phyloP scores from a whole-genome alignment of 176 grass and related monocot genomes.

The Oryza brachyantha region DNA sequence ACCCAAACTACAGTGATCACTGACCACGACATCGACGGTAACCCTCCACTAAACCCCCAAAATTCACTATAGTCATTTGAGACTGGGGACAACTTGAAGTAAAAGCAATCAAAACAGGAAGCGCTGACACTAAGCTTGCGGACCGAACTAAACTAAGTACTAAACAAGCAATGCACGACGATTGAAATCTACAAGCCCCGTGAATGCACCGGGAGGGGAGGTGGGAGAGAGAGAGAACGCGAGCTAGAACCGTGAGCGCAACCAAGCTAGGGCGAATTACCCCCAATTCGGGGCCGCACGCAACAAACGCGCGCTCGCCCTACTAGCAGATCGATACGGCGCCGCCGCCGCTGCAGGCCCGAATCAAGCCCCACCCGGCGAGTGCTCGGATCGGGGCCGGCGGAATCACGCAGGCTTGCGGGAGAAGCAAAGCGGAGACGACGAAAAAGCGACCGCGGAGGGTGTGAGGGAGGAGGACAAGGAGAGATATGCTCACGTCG shows the following conservation, averaged over 20 bases:
- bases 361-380: not conserved
- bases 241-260: not conserved
- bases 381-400: not conserved
- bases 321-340: not conserved
- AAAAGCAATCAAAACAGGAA: not conserved
- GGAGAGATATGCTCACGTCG: constrained; percentile 53
- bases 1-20: not conserved
- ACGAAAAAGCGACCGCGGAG: not conserved
- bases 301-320: not conserved
- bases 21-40: not conserved
- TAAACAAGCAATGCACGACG: not conserved
- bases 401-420: constrained; percentile 30
- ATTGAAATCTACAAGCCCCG: not conserved
- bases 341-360: too few relatives aligned
- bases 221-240: too few relatives aligned
- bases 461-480: not conserved
- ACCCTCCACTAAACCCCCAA: constrained; percentile 14
- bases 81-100: not conserved
- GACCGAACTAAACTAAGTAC: not conserved
- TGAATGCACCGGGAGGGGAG: too few relatives aligned
- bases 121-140: not conserved
- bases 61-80: too few relatives aligned
- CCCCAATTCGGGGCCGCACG: not conserved
- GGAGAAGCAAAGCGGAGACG: constrained; percentile 41
- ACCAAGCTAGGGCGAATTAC: constrained; percentile 20